Conservation (phyloP, 2,329 filamentous ascomycete species). For the Aureobasidium namibiae region DNA sequence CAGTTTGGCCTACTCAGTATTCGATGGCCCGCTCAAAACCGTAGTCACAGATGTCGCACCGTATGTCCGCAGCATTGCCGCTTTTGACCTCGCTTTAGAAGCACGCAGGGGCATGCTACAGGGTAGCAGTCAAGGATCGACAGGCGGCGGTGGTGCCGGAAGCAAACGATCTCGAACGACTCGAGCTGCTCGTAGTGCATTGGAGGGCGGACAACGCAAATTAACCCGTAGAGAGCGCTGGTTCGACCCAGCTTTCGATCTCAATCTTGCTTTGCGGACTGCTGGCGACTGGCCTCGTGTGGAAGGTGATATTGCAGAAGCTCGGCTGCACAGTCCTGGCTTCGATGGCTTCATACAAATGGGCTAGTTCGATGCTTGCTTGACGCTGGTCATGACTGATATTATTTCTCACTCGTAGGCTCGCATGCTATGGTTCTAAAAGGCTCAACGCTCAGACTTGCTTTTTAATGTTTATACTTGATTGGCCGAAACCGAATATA, state of each 20-base stretch:
- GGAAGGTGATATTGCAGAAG: neutral
- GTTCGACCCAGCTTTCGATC: conserved; percentile 55
- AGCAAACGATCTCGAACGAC: conserved; percentile 60
- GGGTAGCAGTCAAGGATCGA: conserved; percentile 30
- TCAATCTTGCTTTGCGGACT: conserved; percentile 57
- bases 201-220: conserved; percentile 61
- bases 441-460: neutral
- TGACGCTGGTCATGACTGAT: neutral
- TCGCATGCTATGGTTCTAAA: neutral
- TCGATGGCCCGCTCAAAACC: conserved; percentile 61
- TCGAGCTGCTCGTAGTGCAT: conserved; percentile 63
- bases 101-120: conserved; percentile 56
- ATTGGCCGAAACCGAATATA: neutral
- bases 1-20: conserved; percentile 58
- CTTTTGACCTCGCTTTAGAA: conserved; percentile 64
- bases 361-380: neutral
- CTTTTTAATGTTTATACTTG: neutral
- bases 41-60: conserved; percentile 76
- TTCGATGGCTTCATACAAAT: neutral
- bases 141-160: neutral
- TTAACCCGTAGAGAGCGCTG: conserved; percentile 63
- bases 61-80: conserved; percentile 77
- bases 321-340: neutral
- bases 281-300: conserved; percentile 32
- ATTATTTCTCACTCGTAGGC: neutral